Conservation (phyloP, 2,329 filamentous ascomycete genomes). For the Fusarium nisikadoi region DNA sequence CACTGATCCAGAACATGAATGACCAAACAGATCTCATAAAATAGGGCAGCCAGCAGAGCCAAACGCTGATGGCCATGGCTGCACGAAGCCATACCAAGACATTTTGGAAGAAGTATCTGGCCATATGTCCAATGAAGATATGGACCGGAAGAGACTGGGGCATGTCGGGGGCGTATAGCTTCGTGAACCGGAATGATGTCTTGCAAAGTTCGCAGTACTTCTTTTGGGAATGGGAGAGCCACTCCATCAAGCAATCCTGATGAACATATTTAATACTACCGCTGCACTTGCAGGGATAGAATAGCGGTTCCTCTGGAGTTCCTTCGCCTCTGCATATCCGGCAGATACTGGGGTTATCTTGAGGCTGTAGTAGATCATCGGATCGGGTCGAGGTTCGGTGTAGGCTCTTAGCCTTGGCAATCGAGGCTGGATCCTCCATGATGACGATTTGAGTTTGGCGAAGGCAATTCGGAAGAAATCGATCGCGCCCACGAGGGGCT, state of each 20-base stretch:
- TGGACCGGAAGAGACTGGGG: constrained; percentile 81
- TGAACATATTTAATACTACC: constrained; percentile 99
- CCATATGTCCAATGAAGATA: constrained; percentile 83
- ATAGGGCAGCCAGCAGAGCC: constrained; percentile 89
- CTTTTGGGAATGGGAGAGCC: constrained; percentile 98
- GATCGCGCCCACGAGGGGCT: constrained; percentile 46
- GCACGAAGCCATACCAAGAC: constrained; percentile 82
- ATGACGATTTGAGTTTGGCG: constrained; percentile 8
- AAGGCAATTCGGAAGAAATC: constrained; percentile 35
- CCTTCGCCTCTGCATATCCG: constrained; percentile 95
- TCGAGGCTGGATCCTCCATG: constrained; percentile 44
- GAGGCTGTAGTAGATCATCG: constrained; percentile 44
- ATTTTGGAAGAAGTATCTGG: constrained; percentile 77
- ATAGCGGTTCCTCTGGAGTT: constrained; percentile 83
- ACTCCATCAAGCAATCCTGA: constrained; percentile 98
- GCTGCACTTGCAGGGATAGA: constrained; percentile 98
- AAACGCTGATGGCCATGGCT: constrained; percentile 82
- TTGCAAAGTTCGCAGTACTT: constrained; percentile 99
- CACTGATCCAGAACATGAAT: constrained; percentile 92
- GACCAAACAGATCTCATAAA: constrained; percentile 93
- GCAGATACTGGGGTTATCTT: constrained; percentile 77
- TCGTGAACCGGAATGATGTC: constrained; percentile 97
- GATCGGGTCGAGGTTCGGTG: constrained; percentile 39
- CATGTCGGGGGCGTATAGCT: constrained; percentile 96
- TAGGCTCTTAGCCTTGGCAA: constrained; percentile 40